Conservation (phyloP, 1,284 basidiomycete species). For the Ganoderma lucidum region DNA sequence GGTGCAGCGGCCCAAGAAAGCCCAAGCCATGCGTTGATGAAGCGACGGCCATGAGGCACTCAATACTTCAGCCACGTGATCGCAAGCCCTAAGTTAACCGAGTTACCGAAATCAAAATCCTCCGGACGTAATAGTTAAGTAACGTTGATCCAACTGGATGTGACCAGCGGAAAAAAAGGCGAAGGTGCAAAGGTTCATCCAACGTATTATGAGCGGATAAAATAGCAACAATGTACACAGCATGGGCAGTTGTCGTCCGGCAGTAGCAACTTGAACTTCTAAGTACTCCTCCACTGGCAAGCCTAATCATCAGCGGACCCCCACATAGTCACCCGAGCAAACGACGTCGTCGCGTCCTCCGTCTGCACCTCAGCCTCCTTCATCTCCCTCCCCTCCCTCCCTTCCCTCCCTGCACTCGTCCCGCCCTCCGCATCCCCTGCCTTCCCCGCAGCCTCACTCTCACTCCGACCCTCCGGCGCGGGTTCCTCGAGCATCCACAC, state of each 20-base stretch:
- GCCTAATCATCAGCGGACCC: not conserved
- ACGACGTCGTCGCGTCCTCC: not conserved
- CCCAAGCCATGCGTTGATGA: slow-evolving; percentile 5
- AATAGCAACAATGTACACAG: slow-evolving; percentile 15
- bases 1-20: not conserved
- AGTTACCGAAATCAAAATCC: not conserved
- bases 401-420: slow-evolving; percentile 31
- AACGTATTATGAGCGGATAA: not conserved
- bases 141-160: not conserved
- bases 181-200: not conserved
- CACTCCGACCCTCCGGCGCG: slow-evolving; percentile 38
- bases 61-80: slow-evolving; percentile 13
- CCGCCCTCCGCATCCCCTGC: not conserved
- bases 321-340: not conserved
- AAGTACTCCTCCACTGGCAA: not conserved
- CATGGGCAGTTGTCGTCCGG: slow-evolving; percentile 14
- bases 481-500: slow-evolving; percentile 46
- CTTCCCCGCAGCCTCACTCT: not conserved
- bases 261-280: slow-evolving; percentile 6
- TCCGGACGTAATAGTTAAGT: not conserved
- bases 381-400: slow-evolving; percentile 5
- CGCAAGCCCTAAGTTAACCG: not conserved
- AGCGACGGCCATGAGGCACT: slow-evolving; percentile 14
- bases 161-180: too few species aligned
- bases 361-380: slow-evolving; percentile 2